Evolutionary conservation across 805 yeast species (phyloP).

Genomic region (Vanderwaltozyma verrucispora): DNA sequence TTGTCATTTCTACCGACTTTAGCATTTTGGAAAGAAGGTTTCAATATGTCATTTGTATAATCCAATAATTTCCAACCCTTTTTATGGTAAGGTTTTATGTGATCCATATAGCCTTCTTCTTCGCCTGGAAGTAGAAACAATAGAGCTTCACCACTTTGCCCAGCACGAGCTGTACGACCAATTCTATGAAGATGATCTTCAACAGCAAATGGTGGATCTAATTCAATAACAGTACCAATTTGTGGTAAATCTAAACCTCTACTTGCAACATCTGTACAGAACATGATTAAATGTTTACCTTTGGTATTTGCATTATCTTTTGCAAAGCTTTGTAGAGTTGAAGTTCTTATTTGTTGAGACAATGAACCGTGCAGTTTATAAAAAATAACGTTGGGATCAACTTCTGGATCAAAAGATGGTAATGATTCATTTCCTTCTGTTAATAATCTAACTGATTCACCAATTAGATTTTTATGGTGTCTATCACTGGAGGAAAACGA

Average conservation of each 20-base stretch:
- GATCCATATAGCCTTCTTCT: slow-evolving; percentile 75
- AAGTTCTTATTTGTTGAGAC: slow-evolving; percentile 70
- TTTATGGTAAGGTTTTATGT: slow-evolving; percentile 47
- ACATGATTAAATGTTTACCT: slow-evolving; percentile 51
- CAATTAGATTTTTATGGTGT: slow-evolving; percentile 26
- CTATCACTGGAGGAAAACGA: slow-evolving; percentile 52
- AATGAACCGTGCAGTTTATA: slow-evolving; percentile 86
- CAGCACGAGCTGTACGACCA: slow-evolving; percentile 99
- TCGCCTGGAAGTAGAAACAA: slow-evolving; percentile 79
- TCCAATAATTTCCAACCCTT: slow-evolving; percentile 40
- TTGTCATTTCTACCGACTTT: slow-evolving; percentile 29
- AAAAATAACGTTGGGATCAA: slow-evolving; percentile 35
- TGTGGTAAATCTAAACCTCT: slow-evolving; percentile 91
- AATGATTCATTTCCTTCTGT: slow-evolving; percentile 21
- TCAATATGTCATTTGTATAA: slow-evolving; percentile 36
- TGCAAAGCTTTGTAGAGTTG: slow-evolving; percentile 57
- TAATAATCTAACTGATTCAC: slow-evolving; percentile 27
- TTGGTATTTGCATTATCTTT: slow-evolving; percentile 32
- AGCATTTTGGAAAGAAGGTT: slow-evolving; percentile 26
- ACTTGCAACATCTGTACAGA: slow-evolving; percentile 97
- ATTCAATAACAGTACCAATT: slow-evolving; percentile 78
- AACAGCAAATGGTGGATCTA: slow-evolving; percentile 88
- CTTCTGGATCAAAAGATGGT: slow-evolving; percentile 28
- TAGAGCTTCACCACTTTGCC: slow-evolving; percentile 66
- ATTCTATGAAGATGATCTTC: slow-evolving; percentile 95